These are phyloP conservation scores for Hymenoscyphus salicellus DNA, from an alignment of 2,329 filamentous ascomycete species.

Conservation along the genomic window DNA sequence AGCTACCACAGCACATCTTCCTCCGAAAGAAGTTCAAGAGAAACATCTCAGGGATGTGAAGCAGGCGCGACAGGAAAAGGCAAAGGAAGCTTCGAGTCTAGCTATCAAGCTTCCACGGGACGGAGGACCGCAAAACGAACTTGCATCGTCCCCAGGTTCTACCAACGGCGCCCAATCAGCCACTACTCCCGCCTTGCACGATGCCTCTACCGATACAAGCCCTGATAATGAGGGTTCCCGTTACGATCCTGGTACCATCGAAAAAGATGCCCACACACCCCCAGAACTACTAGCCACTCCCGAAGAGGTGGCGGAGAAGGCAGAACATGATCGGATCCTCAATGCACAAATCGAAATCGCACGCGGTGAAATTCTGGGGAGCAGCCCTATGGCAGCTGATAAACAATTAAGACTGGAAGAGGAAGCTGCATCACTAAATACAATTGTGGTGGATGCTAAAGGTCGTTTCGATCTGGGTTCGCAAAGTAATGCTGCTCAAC, in stretches of 20 bases:
- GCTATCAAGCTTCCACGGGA: conserved; percentile 41
- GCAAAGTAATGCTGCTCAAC: background rate
- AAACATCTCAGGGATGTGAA: conserved; percentile 41
- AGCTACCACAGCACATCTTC: conserved; percentile 43
- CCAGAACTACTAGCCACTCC: conserved; percentile 26
- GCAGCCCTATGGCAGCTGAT: conserved; percentile 51
- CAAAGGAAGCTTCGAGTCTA: conserved; percentile 26
- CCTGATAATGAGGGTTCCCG: conserved; percentile 65
- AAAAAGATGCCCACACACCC: conserved; percentile 43
- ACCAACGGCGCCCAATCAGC: conserved; percentile 68
- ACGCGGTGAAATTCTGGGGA: conserved; percentile 40
- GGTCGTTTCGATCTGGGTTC: background rate
- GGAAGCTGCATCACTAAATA: conserved; percentile 35
- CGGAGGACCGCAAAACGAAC: conserved; percentile 41
- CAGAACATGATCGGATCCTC: conserved; percentile 32
- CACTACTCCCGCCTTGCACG: conserved; percentile 66
- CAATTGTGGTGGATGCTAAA: background rate
- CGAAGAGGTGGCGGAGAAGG: conserved; percentile 38
- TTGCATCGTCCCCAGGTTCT: conserved; percentile 57
- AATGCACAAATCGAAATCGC: conserved; percentile 31
- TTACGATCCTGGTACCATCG: conserved; percentile 47
- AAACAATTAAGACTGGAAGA: conserved; percentile 57
- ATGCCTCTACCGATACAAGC: conserved; percentile 70
- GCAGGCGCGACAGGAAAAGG: conserved; percentile 36
- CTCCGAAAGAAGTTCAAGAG: conserved; percentile 49